Conservation (phyloP, 257 asterid species). For the Nyctanthes arbortristis region DNA sequence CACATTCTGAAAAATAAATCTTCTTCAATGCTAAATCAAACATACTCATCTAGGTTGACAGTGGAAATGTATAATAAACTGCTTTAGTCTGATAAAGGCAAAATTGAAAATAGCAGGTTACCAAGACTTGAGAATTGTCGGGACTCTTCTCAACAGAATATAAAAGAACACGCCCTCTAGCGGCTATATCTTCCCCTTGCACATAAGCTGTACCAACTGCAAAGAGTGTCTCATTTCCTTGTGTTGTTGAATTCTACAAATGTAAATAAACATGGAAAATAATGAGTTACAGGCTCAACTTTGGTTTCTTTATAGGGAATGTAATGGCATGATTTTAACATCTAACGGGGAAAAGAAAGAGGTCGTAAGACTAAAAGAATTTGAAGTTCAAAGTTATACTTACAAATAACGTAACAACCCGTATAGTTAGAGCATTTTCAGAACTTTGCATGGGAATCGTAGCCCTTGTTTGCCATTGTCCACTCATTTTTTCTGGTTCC, state of each 20-base stretch:
- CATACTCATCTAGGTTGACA: slow-evolving; percentile 18
- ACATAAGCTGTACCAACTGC: slow-evolving; percentile 97
- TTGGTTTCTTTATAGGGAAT: slow-evolving; percentile 9
- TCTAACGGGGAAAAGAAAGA: slow-evolving; percentile 3
- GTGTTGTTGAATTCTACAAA: slow-evolving; percentile 72
- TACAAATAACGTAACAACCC: slow-evolving; percentile 86
- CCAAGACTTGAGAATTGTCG: slow-evolving; percentile 67
- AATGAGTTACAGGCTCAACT: slow-evolving; percentile 10
- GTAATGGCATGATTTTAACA: background rate
- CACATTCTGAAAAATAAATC: slow-evolving; percentile 14
- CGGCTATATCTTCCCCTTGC: slow-evolving; percentile 99
- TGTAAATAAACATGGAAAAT: slow-evolving; percentile 17
- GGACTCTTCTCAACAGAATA: slow-evolving; percentile 71
- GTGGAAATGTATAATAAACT: slow-evolving; percentile 19
- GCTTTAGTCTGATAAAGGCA: slow-evolving; percentile 13
- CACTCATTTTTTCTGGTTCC: slow-evolving; percentile 88
- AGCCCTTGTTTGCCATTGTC: slow-evolving; percentile 90
- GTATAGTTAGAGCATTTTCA: slow-evolving; percentile 91
- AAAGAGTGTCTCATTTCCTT: slow-evolving; percentile 83
- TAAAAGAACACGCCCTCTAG: slow-evolving; percentile 90
- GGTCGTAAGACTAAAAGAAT: slow-evolving; percentile 15
- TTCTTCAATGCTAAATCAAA: slow-evolving; percentile 15
- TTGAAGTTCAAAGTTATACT: slow-evolving; percentile 41
- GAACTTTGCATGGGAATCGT: slow-evolving; percentile 92
- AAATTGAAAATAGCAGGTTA: slow-evolving; percentile 30